A percentile compares a stretch with the other conserved stretches of the same genome.
phyloP scores from a whole-genome alignment of 306 rosid genomes.

The Begonia fuchsioides region DNA sequence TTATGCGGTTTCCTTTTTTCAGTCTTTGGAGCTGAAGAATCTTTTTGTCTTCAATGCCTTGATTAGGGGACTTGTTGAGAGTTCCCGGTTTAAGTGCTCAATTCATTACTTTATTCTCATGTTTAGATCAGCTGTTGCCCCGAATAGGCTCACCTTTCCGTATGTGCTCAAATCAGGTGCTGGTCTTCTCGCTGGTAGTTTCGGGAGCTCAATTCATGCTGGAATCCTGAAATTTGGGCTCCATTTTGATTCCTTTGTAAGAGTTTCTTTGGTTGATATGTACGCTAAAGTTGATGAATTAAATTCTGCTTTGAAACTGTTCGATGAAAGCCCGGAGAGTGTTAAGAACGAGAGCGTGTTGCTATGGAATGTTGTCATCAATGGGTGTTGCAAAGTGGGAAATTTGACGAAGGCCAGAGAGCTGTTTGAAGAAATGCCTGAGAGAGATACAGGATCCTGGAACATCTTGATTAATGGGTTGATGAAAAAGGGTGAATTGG shows the following conservation, averaged over 20 bases:
- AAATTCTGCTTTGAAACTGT: constrained; percentile 11
- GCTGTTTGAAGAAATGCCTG: constrained; percentile 13
- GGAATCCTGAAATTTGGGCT: constrained; percentile 11
- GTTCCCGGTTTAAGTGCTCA: constrained; percentile 10
- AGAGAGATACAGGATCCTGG: constrained; percentile 14
- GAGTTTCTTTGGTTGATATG: constrained; percentile 17
- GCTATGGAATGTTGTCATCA: constrained; percentile 13
- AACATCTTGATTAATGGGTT: constrained; percentile 16
- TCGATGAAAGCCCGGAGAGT: constrained; percentile 13
- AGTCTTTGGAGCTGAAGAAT: constrained; percentile 7
- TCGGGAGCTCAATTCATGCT: constrained; percentile 11
- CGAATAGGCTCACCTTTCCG: constrained; percentile 14
- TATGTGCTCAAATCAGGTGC: constrained; percentile 14
- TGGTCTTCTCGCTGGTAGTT: constrained; percentile 4
- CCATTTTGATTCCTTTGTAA: constrained; percentile 13
- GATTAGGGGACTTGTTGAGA: constrained; percentile 14
- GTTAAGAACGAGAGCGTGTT: constrained; percentile 9
- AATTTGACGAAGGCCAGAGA: constrained; percentile 9
- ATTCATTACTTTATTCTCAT: constrained; percentile 8
- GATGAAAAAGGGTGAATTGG: constrained; percentile 9
- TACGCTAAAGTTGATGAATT: constrained; percentile 12
- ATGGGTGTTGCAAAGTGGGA: constrained; percentile 14
- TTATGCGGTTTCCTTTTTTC: constrained; percentile 15
- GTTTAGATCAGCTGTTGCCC: constrained; percentile 9
- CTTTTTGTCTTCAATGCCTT: constrained; percentile 14